These are phyloP conservation scores for Termitomyces sp. DNA, from an alignment of 768 basidiomycete genomes.

Conservation along the genomic window DNA sequence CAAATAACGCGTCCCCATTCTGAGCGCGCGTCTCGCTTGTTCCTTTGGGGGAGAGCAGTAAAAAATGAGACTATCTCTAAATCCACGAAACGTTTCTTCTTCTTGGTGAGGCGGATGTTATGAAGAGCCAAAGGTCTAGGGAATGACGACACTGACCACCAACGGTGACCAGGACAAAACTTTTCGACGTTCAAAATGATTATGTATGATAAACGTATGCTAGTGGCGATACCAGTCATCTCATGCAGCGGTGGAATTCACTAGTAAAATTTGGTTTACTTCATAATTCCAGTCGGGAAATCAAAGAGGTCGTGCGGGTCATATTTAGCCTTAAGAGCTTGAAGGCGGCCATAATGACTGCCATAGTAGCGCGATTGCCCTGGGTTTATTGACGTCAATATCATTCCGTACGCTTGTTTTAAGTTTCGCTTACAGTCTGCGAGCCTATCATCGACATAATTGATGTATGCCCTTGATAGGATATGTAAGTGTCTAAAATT, in stretches of 20 bases:
- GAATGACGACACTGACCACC: no score
- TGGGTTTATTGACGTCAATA: conserved; percentile 2
- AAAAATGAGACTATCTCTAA: not conserved
- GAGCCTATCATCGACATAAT: conserved; percentile 34
- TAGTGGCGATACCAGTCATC: not conserved
- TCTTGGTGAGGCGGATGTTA: not conserved
- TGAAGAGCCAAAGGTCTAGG: no score
- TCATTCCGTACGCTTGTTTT: not conserved
- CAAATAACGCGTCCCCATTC: not conserved
- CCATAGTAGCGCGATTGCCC: conserved; percentile 31
- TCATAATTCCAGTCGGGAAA: conserved; percentile 30
- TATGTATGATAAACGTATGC: not conserved
- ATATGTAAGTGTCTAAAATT: not conserved
- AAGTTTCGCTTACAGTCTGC: conserved; percentile 22
- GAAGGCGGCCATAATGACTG: conserved; percentile 23
- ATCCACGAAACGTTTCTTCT: no score
- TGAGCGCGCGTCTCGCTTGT: not conserved
- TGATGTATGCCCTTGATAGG: conserved; percentile 25
- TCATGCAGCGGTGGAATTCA: not conserved
- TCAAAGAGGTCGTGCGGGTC: conserved; percentile 33
- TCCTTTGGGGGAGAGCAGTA: not conserved
- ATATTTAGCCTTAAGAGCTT: conserved; percentile 23
- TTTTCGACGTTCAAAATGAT: not conserved
- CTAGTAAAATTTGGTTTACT: not conserved
- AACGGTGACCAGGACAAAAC: no score